A percentile compares a stretch with the other conserved stretches of the same genome.
phyloP scores from a whole-genome alignment of 768 basidiomycete species.

The Rossbeevera mucosa region DNA sequence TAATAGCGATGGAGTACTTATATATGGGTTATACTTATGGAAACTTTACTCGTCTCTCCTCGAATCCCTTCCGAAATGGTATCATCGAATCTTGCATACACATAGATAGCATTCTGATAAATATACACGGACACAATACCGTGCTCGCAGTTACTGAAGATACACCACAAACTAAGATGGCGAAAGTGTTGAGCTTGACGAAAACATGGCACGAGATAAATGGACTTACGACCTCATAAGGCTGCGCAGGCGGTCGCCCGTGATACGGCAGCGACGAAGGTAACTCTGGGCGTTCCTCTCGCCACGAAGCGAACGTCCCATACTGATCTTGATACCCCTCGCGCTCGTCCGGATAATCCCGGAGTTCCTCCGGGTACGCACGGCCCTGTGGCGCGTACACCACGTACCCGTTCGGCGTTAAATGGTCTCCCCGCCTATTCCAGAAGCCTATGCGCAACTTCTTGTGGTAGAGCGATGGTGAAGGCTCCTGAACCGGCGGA shows the following conservation, averaged over 20 bases:
- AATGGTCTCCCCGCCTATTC: conserved; percentile 74
- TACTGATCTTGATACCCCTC: conserved; percentile 56
- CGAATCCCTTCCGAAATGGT: not conserved
- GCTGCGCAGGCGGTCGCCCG: conserved; percentile 49
- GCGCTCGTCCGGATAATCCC: conserved; percentile 50
- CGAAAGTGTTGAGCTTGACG: not conserved
- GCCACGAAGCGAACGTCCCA: conserved; percentile 40
- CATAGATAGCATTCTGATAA: conserved; percentile 17
- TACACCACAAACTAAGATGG: conserved; percentile 38
- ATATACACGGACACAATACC: conserved; percentile 10
- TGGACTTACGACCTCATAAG: conserved; percentile 49
- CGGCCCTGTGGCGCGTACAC: conserved; percentile 59
- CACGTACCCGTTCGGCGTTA: conserved; percentile 50
- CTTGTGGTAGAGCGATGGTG: conserved; percentile 27
- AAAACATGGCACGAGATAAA: not conserved
- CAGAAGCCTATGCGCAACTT: conserved; percentile 57
- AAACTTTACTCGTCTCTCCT: not conserved
- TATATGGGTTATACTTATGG: conserved; percentile 25
- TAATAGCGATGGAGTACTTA: conserved; percentile 9
- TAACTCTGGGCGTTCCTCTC: conserved; percentile 48
- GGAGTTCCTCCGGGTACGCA: conserved; percentile 59
- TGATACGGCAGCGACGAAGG: conserved; percentile 56
- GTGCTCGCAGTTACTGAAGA: conserved; percentile 11
- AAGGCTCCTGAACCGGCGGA: conserved; percentile 25
- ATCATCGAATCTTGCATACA: conserved; percentile 4